phyloP scores from a whole-genome alignment of 352 stramenopile species.

The Phytophthora idaei region DNA sequence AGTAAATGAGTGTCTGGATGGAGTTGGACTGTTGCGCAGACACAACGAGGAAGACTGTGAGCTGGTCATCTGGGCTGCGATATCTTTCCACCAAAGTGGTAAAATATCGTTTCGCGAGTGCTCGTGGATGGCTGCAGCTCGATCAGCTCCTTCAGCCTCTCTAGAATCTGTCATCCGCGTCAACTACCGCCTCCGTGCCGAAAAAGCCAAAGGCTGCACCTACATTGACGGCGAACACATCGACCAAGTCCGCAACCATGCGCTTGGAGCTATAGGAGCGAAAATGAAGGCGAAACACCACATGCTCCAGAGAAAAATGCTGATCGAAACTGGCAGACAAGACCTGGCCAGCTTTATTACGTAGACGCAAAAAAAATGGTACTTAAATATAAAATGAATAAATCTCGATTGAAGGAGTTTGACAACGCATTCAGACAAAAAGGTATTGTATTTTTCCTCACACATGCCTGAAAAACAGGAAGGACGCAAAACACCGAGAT shows the following conservation, averaged over 20 bases:
- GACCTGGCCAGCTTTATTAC: constrained; percentile 33
- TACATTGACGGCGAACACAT: constrained; percentile 39
- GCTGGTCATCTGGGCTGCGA: constrained; percentile 32
- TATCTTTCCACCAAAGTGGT: constrained; percentile 37
- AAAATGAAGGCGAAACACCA: constrained; percentile 36
- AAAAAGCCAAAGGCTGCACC: constrained; percentile 26
- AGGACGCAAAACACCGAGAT: too few relatives aligned
- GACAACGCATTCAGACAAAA: not conserved
- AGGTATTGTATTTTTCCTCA: too few relatives aligned
- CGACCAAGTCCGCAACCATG: constrained; percentile 37
- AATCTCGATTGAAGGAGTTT: not conserved
- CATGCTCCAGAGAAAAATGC: constrained; percentile 35
- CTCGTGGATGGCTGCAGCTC: constrained; percentile 32
- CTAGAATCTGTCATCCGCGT: constrained; percentile 31
- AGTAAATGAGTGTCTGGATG: constrained; percentile 31
- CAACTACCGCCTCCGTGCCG: constrained; percentile 27
- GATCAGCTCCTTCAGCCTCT: constrained; percentile 11
- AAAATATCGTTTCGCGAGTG: constrained; percentile 36
- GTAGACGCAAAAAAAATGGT: constrained; percentile 2
- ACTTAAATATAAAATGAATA: not conserved
- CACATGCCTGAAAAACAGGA: too few relatives aligned
- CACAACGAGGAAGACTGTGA: constrained; percentile 33
- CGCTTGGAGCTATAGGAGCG: constrained; percentile 27
- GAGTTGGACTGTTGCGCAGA: constrained; percentile 22
- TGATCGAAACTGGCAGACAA: constrained; percentile 21